Percentiles rank a stretch among this genome's conserved stretches.
Conservation (phyloP, 2,329 filamentous ascomycete genomes). For the Alternaria arbusti region DNA sequence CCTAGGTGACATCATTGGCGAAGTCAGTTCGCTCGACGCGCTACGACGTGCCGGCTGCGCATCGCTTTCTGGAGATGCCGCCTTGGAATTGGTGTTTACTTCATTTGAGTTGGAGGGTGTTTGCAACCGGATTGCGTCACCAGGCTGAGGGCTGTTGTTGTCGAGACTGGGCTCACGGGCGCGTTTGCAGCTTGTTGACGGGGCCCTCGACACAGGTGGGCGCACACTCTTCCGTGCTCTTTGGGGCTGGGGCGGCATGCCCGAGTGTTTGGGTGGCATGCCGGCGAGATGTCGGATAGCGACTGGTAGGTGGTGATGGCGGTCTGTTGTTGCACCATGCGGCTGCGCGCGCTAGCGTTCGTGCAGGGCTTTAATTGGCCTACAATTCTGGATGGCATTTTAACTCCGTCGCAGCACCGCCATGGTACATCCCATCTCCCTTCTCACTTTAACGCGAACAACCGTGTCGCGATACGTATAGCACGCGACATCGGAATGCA, state of each 20-base stretch:
- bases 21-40: constrained; percentile 1
- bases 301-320: background rate
- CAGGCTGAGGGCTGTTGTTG: background rate
- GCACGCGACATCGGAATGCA: background rate
- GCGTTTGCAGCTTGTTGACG: background rate
- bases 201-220: constrained; percentile 4
- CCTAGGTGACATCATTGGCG: background rate
- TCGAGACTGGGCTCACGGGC: background rate
- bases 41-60: background rate
- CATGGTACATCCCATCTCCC: background rate
- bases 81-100: background rate
- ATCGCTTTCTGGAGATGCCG: background rate
- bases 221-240: background rate
- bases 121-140: background rate
- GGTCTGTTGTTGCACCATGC: background rate
- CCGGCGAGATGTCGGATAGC: background rate
- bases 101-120: background rate
- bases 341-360: constrained; percentile 6
- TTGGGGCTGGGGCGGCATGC: background rate
- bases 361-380: constrained; percentile 1
- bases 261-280: background rate
- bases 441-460: background rate
- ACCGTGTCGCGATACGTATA: background rate
- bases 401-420: background rate
- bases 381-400: background rate